Evolutionary conservation across 2,329 filamentous ascomycete genomes (phyloP).

Genomic region (Macrophomina tecta): DNA sequence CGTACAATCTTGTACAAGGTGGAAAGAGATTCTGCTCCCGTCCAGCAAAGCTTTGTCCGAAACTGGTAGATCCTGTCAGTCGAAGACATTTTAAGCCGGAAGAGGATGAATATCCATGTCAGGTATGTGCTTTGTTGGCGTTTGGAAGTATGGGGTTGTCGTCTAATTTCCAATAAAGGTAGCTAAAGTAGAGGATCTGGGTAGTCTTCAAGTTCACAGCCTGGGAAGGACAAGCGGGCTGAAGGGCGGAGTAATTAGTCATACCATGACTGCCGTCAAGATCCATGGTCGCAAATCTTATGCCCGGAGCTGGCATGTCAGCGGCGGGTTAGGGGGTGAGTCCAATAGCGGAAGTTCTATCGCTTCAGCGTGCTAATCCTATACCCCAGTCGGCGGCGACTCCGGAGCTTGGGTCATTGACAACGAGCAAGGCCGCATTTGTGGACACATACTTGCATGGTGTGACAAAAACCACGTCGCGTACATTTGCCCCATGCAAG

Average conservation of each 20-base stretch:
- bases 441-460: conserved; percentile 90
- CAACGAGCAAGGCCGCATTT: conserved; percentile 76
- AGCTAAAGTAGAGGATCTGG: conserved; percentile 66
- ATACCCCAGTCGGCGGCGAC: conserved; percentile 75
- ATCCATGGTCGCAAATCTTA: conserved; percentile 84
- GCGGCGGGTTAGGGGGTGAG: conserved; percentile 63
- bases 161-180: conserved; percentile 38
- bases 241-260: conserved; percentile 77
- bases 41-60: conserved; percentile 37
- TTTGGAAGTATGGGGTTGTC: background rate
- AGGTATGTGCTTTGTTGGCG: conserved; percentile 39
- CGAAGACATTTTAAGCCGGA: conserved; percentile 42
- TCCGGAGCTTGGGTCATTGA: conserved; percentile 93
- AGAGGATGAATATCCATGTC: conserved; percentile 58
- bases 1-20: conserved; percentile 72
- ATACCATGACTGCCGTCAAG: conserved; percentile 81
- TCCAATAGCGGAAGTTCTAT: conserved; percentile 30
- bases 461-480: conserved; percentile 79
- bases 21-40: conserved; percentile 46
- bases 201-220: conserved; percentile 82
- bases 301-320: conserved; percentile 71
- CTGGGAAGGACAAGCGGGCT: conserved; percentile 86
- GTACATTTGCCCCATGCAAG: conserved; percentile 95
- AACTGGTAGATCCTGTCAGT: conserved; percentile 44
- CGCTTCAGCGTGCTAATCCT: background rate